Conservation (phyloP, 108 stramenopile species). For the Tribonema minus region DNA sequence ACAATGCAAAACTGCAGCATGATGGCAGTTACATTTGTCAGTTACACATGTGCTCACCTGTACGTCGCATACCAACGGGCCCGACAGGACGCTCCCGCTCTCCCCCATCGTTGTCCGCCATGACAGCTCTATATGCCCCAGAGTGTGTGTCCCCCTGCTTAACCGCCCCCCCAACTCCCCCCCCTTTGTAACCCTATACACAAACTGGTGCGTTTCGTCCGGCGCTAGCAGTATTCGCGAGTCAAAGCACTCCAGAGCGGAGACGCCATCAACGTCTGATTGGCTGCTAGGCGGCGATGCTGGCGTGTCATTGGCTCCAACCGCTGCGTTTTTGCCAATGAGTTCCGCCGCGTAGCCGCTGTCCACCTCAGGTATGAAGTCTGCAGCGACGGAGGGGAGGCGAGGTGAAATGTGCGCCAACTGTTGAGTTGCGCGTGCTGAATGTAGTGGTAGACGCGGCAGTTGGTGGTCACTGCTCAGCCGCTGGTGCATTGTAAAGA, state of each 20-base stretch:
- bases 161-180: not conserved
- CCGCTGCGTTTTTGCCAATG: no score
- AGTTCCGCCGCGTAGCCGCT: not conserved
- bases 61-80: constrained; percentile 7
- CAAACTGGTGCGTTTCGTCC: constrained; percentile 10
- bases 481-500: no score
- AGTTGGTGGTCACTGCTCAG: no score
- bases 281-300: no score
- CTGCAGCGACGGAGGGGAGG: no score
- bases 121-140: constrained; percentile 3
- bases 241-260: constrained; percentile 28
- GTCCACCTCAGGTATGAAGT: not conserved
- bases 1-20: not conserved
- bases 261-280: not conserved
- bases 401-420: no score
- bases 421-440: no score
- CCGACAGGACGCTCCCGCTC: constrained; percentile 7
- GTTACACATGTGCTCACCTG: not conserved
- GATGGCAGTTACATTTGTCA: not conserved
- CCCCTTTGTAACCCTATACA: not conserved
- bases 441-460: no score
- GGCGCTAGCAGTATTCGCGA: constrained; percentile 8
- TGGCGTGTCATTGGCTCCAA: no score
- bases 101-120: constrained; percentile 38
- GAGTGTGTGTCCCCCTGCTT: not conserved